Conservation (phyloP, 2,329 filamentous ascomycete genomes). For the Fusarium sororula region DNA sequence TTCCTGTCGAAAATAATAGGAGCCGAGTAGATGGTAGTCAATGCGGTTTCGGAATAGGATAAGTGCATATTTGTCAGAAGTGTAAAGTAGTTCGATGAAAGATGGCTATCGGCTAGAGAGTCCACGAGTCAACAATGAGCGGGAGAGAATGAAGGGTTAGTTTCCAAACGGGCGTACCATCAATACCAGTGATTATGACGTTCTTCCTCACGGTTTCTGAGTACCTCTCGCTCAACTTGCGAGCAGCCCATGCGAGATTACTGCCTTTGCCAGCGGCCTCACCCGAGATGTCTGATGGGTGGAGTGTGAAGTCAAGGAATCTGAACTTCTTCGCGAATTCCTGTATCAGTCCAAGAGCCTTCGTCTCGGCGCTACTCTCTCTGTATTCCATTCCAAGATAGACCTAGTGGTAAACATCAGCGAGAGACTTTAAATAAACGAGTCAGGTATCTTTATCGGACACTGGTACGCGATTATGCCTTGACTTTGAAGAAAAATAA, state of each 20-base stretch:
- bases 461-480: neutral
- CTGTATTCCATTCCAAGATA: constrained; percentile 79
- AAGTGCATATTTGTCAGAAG: constrained; percentile 71
- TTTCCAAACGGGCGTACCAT: constrained; percentile 62
- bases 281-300: constrained; percentile 71
- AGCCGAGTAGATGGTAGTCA: constrained; percentile 72
- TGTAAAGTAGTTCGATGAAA: constrained; percentile 73
- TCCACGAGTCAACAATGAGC: constrained; percentile 6
- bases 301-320: constrained; percentile 72
- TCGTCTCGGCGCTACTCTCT: constrained; percentile 67
- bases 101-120: constrained; percentile 72
- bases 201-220: constrained; percentile 62
- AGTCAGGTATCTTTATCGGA: neutral
- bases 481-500: neutral
- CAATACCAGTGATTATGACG: constrained; percentile 76
- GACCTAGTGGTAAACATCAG: constrained; percentile 56
- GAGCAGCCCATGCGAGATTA: constrained; percentile 76
- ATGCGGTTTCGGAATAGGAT: constrained; percentile 65
- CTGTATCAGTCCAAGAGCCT: constrained; percentile 69
- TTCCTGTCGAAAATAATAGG: constrained; percentile 81
- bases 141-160: neutral
- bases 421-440: neutral
- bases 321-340: constrained; percentile 72
- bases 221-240: constrained; percentile 71
- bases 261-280: constrained; percentile 80